Evolutionary conservation across 495 filamentous ascomycete genomes (phyloP).

Genomic region (Neurospora africana): DNA sequence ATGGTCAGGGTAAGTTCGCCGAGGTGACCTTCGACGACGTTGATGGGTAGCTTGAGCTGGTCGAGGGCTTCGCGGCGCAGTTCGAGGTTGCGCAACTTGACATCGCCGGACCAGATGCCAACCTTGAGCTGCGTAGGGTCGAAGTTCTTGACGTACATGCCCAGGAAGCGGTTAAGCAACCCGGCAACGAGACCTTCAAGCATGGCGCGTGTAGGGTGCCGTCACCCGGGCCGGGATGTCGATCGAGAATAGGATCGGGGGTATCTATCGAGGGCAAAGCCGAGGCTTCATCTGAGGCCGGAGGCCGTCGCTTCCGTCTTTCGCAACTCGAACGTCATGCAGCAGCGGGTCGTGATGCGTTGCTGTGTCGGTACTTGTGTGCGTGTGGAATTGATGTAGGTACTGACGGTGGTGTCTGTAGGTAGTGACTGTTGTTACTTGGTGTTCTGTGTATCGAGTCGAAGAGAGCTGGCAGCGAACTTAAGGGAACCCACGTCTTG

Average conservation of each 20-base stretch:
- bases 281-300: conserved; percentile 24
- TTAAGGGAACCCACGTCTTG: neutral
- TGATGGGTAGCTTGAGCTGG: conserved; percentile 88
- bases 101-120: conserved; percentile 96
- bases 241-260: conserved; percentile 4
- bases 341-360: neutral
- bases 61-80: conserved; percentile 89
- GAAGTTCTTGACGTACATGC: conserved; percentile 99
- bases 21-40: conserved; percentile 91
- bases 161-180: conserved; percentile 94
- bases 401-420: conserved; percentile 1
- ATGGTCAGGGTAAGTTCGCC: conserved; percentile 84
- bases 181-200: conserved; percentile 66
- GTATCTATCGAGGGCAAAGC: conserved; percentile 15
- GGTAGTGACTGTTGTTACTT: neutral
- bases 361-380: neutral
- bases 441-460: neutral
- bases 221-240: conserved; percentile 42
- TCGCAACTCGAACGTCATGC: conserved; percentile 1
- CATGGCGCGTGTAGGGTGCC: conserved; percentile 40
- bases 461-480: neutral
- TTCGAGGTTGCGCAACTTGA: conserved; percentile 84
- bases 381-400: neutral
- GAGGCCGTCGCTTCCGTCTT: neutral
- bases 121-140: conserved; percentile 93